These are phyloP conservation scores for Aspergillus sp. DNA, from an alignment of 2,329 filamentous ascomycete genomes.

Conservation along the genomic window DNA sequence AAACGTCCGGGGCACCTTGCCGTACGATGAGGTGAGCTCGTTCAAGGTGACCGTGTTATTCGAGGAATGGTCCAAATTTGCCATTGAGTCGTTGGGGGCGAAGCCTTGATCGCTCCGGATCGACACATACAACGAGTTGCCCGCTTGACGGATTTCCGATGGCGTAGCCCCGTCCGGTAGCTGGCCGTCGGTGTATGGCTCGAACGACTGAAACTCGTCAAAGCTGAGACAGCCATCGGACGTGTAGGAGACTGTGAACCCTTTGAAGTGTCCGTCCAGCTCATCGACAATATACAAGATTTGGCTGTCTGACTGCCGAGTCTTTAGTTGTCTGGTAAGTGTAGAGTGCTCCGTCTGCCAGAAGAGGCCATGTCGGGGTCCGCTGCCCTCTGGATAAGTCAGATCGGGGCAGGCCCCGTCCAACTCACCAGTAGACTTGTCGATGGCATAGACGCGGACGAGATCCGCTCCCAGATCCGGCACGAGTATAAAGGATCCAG, in stretches of 20 bases:
- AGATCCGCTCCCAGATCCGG: slow-evolving; percentile 68
- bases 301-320: slow-evolving; percentile 13
- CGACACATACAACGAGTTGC: slow-evolving; percentile 33
- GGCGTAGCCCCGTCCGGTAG: slow-evolving; percentile 33
- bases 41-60: slow-evolving; percentile 61
- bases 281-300: slow-evolving; percentile 58
- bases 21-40: slow-evolving; percentile 65
- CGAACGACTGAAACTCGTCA: slow-evolving; percentile 24
- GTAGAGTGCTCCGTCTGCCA: slow-evolving; percentile 29
- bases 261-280: slow-evolving; percentile 55
- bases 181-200: slow-evolving; percentile 28
- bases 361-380: slow-evolving; percentile 68
- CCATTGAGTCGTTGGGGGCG: slow-evolving; percentile 33
- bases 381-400: slow-evolving; percentile 54
- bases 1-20: slow-evolving; percentile 67
- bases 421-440: slow-evolving; percentile 48
- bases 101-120: slow-evolving; percentile 35
- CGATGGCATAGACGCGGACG: slow-evolving; percentile 61
- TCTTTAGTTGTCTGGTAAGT: neutral
- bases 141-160: slow-evolving; percentile 29
- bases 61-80: slow-evolving; percentile 47
- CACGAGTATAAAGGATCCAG: slow-evolving; percentile 62
- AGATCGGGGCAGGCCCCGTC: slow-evolving; percentile 46
- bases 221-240: slow-evolving; percentile 32
- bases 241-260: slow-evolving; percentile 44